A percentile compares a stretch with the other conserved stretches of the same genome.
Conservation (phyloP, 495 filamentous ascomycete species). For the Neurospora sublineolata region DNA sequence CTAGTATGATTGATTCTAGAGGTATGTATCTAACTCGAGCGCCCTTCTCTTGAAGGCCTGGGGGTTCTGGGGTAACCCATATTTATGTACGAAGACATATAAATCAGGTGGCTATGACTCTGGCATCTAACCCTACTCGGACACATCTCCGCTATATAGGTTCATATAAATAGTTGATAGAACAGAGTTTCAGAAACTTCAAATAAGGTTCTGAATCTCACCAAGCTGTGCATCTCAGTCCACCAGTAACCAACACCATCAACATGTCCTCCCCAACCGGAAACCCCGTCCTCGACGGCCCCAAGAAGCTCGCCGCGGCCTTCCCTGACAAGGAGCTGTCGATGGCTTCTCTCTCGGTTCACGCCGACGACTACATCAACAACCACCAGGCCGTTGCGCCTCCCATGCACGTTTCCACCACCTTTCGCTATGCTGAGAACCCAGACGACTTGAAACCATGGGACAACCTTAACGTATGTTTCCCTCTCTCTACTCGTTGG, state of each 20-base stretch:
- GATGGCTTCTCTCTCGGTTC: slow-evolving; percentile 62
- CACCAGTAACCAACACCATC: background rate
- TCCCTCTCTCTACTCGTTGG: background rate
- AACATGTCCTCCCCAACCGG: background rate
- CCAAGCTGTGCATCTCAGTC: background rate
- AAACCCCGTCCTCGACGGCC: slow-evolving; percentile 6
- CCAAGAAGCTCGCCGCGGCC: slow-evolving; percentile 16
- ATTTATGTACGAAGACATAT: too few species aligned
- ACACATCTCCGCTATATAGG: background rate
- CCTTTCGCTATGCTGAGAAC: slow-evolving; percentile 66
- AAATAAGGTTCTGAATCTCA: background rate
- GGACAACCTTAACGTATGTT: slow-evolving; percentile 32
- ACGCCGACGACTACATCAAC: slow-evolving; percentile 74
- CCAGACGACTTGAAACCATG: slow-evolving; percentile 48
- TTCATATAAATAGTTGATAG: background rate
- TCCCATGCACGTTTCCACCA: slow-evolving; percentile 76
- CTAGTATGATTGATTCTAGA: too few species aligned
- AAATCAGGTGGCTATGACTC: too few species aligned
- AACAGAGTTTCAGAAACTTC: background rate
- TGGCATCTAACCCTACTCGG: too few species aligned
- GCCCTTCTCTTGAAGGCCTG: too few species aligned
- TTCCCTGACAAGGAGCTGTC: slow-evolving; percentile 26
- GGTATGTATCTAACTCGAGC: too few species aligned
- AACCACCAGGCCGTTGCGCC: slow-evolving; percentile 66
- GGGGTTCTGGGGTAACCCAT: too few species aligned